A percentile compares a stretch with the other conserved stretches of the same genome.
phyloP scores from a whole-genome alignment of 495 filamentous ascomycete species.

The Neurospora africana region DNA sequence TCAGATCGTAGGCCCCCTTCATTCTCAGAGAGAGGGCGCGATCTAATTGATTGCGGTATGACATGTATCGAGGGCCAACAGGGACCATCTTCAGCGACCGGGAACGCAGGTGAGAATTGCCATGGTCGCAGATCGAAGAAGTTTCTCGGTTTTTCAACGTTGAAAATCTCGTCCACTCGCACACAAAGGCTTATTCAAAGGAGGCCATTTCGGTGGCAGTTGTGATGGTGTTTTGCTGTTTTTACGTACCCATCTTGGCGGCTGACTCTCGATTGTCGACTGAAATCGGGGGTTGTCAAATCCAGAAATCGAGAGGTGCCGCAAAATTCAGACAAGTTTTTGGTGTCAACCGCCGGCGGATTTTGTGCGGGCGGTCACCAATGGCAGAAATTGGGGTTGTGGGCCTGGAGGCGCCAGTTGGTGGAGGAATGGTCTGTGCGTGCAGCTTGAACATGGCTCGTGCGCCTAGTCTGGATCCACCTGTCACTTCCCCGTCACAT shows the following conservation, averaged over 20 bases:
- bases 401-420: neutral
- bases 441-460: neutral
- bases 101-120: constrained; percentile 14
- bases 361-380: constrained; percentile 5
- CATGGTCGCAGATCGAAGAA: constrained; percentile 28
- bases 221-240: constrained; percentile 4
- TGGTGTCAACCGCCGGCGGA: constrained; percentile 1
- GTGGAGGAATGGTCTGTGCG: neutral
- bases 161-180: constrained; percentile 31
- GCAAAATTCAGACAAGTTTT: constrained; percentile 9
- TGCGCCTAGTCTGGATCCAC: neutral
- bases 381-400: neutral
- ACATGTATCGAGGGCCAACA: neutral
- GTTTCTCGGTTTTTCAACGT: constrained; percentile 8
- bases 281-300: constrained; percentile 28
- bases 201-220: constrained; percentile 8
- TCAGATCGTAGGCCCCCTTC: neutral
- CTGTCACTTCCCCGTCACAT: neutral
- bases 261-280: constrained; percentile 28
- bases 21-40: neutral
- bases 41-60: constrained; percentile 1
- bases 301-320: constrained; percentile 11
- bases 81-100: neutral
- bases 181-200: constrained; percentile 30
- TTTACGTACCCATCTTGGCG: constrained; percentile 43